Evolutionary conservation across 2,329 filamentous ascomycete genomes (phyloP), one percentile per base, ranked within the genome.

Genomic region (Venturia effusa): DNA sequence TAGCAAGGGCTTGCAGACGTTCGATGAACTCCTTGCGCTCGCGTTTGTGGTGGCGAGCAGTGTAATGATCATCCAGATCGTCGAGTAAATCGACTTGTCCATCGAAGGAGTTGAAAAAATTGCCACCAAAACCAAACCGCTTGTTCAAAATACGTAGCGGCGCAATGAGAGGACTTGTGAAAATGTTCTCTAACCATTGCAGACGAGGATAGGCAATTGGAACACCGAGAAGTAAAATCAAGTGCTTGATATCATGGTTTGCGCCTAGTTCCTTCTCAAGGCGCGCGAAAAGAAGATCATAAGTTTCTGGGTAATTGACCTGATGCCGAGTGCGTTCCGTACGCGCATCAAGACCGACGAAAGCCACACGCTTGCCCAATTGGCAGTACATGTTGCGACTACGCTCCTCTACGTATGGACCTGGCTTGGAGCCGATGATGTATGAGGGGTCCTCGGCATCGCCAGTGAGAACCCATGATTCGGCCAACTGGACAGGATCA

Each of bases 151-250:
- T 87, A 71, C 92, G 92, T 72, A 97, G 85, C 0, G 92, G 92
- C 0, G 88, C 92, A 71, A 97, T 92, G 30, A 97, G 69, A 0
- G 93, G 92, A 66, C 90, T 95, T 19, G 84, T 83, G 69, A 97
- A 84, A 65, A 97, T 89, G 71, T 96, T 97, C 74, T 97, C 93
- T 4, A 97, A 81, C 93, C 93, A 97, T n/a, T 92, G 94, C 63
- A 97, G 81, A 69, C 93, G 90, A 1, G 80, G 81, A 67, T 83
- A 81, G 1, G 79, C 78, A 69, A 95, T 93, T 0, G 92, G 90
- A 27, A 89, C 85, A 64, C 88, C 88, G 1, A 88, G 77, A 13
- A 88, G 75, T 27, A 88, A 74, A 45, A 88, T 77, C 27, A 88
- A 71, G 70, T 88, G 85, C 74, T 84, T 87, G 71, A 87, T 81